Conservation (phyloP, 176 grass and related monocot genomes). For the Oryza meyeriana region DNA sequence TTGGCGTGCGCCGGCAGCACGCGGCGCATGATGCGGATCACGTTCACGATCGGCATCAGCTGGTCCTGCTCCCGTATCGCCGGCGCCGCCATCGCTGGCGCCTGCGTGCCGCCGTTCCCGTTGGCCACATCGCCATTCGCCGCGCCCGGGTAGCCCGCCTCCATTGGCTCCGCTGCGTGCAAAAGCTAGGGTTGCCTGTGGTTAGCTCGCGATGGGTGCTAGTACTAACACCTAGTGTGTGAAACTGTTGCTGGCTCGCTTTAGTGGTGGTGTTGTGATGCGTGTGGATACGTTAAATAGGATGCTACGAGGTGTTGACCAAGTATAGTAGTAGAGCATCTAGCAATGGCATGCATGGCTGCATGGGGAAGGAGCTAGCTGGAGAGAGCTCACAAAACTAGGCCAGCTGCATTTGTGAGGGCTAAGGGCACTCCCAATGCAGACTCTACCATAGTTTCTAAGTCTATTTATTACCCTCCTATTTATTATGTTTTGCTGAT, state of each 20-base stretch:
- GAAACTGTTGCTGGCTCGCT: neutral
- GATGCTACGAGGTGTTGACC: constrained; percentile 44
- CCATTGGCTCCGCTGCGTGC: constrained; percentile 35
- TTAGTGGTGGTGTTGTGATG: constrained; percentile 21
- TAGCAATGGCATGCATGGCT: neutral
- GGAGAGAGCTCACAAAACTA: constrained; percentile 42
- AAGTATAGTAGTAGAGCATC: too few species aligned
- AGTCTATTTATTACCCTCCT: too few species aligned
- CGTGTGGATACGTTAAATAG: constrained; percentile 53
- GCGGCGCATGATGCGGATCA: constrained; percentile 75
- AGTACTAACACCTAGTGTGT: neutral
- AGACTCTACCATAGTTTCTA: too few species aligned
- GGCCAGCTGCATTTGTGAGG: constrained; percentile 35
- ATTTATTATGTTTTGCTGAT: too few species aligned
- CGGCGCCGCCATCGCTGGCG: neutral
- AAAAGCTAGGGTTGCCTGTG: constrained; percentile 19
- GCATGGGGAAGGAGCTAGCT: constrained; percentile 33
- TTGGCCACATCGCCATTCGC: neutral
- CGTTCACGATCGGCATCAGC: constrained; percentile 77
- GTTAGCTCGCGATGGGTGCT: neutral
- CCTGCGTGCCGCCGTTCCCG: neutral
- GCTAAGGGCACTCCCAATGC: too few species aligned
- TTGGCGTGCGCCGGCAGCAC: constrained; percentile 72
- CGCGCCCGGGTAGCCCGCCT: neutral
- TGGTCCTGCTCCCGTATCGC: constrained; percentile 73